These are phyloP conservation scores for Blastobotrys serpentis DNA, from an alignment of 1,139 yeast species.

Conservation along the genomic window DNA sequence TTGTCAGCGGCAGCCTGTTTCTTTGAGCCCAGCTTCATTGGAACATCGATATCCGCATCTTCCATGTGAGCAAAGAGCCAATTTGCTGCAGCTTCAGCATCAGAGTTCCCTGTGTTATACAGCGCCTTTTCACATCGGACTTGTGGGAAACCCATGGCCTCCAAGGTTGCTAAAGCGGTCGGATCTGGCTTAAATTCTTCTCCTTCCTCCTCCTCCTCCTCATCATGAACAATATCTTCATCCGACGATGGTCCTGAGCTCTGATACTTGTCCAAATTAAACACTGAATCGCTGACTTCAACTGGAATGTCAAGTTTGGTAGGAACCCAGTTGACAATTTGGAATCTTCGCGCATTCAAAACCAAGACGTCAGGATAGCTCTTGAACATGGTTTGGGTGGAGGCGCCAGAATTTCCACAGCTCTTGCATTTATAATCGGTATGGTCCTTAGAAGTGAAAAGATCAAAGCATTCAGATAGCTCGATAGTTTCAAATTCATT, in stretches of 20 bases:
- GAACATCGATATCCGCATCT: slow-evolving; percentile 72
- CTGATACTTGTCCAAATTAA: slow-evolving; percentile 42
- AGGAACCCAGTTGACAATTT: slow-evolving; percentile 88
- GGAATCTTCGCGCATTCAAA: slow-evolving; percentile 75
- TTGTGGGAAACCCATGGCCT: slow-evolving; percentile 85
- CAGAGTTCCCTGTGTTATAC: slow-evolving; percentile 64
- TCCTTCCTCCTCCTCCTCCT: slow-evolving; percentile 32
- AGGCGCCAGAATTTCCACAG: slow-evolving; percentile 44
- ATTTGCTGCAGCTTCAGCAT: slow-evolving; percentile 79
- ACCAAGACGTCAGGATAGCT: slow-evolving; percentile 71
- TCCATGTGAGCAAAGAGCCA: slow-evolving; percentile 92
- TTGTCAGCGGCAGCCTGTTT: slow-evolving; percentile 6
- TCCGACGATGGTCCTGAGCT: slow-evolving; percentile 41
- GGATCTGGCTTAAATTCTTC: slow-evolving; percentile 54
- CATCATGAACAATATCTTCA: slow-evolving; percentile 43
- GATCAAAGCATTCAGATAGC: slow-evolving; percentile 53
- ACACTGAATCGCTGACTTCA: slow-evolving; percentile 49
- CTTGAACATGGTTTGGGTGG: slow-evolving; percentile 49
- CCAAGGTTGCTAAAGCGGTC: slow-evolving; percentile 53
- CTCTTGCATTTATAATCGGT: slow-evolving; percentile 69
- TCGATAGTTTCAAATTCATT: slow-evolving; percentile 53
- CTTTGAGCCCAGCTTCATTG: slow-evolving; percentile 38
- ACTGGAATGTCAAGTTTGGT: slow-evolving; percentile 75
- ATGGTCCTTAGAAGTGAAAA: slow-evolving; percentile 49
- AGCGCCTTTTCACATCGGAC: slow-evolving; percentile 67